These are phyloP conservation scores for Candida michaelii DNA, from an alignment of 805 yeast species.

Conservation along the genomic window DNA sequence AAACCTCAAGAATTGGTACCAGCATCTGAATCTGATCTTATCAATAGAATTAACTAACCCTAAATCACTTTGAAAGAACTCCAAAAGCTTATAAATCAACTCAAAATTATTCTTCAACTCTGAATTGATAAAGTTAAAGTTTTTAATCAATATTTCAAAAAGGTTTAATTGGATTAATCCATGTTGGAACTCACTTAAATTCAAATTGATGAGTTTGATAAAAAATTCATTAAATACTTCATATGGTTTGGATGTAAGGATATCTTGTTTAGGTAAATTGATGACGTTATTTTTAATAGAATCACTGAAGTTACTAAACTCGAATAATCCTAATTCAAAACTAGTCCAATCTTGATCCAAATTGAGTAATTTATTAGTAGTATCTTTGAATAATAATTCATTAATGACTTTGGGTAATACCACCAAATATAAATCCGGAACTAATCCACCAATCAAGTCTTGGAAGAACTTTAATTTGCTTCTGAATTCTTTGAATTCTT, in stretches of 20 bases:
- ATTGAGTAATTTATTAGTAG: neutral
- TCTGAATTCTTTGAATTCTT: slow-evolving; percentile 80
- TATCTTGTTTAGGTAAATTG: slow-evolving; percentile 63
- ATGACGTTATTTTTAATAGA: slow-evolving; percentile 75
- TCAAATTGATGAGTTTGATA: slow-evolving; percentile 49
- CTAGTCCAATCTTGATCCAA: slow-evolving; percentile 65
- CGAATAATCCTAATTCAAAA: slow-evolving; percentile 83
- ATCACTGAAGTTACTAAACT: slow-evolving; percentile 77
- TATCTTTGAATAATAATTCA: slow-evolving; percentile 35
- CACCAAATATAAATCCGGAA: slow-evolving; percentile 60
- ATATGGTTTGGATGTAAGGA: slow-evolving; percentile 61
- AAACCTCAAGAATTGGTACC: slow-evolving; percentile 87
- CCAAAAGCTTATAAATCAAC: slow-evolving; percentile 62
- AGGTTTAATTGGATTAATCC: slow-evolving; percentile 79
- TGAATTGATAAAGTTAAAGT: slow-evolving; percentile 59
- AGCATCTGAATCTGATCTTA: slow-evolving; percentile 78
- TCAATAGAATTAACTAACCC: slow-evolving; percentile 77
- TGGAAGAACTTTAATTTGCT: slow-evolving; percentile 73
- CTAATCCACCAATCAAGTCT: slow-evolving; percentile 66
- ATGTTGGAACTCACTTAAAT: slow-evolving; percentile 55
- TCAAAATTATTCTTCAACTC: slow-evolving; percentile 14
- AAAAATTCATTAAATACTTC: slow-evolving; percentile 62
- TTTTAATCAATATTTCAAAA: slow-evolving; percentile 83
- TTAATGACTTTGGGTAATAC: slow-evolving; percentile 61
- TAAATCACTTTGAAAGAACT: slow-evolving; percentile 73